A percentile compares a stretch with the other conserved stretches of the same genome.
Evolutionary conservation across 1,284 basidiomycete species (phyloP).

Genomic region (Peniophora sp.): DNA sequence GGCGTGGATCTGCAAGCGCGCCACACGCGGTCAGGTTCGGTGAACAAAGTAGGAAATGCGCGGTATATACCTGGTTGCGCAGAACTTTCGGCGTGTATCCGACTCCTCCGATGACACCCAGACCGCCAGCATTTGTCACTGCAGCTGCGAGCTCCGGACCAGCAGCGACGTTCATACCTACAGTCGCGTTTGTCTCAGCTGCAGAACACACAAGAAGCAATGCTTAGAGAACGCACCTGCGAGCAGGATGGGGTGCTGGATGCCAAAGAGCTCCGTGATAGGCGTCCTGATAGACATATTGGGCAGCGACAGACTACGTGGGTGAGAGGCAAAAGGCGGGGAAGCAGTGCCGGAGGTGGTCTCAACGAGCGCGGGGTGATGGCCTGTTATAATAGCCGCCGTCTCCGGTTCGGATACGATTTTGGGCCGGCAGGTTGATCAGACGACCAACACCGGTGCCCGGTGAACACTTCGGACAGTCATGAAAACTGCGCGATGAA

Average conservation of each 20-base stretch:
- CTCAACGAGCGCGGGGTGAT: too few relatives aligned
- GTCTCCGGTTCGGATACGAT: too few relatives aligned
- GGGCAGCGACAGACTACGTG: too few relatives aligned
- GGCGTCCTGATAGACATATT: constrained; percentile 63
- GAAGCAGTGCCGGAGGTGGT: too few relatives aligned
- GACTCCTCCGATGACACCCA: constrained; percentile 84
- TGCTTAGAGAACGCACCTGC: constrained; percentile 42
- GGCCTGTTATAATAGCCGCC: too few relatives aligned
- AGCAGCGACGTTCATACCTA: constrained; percentile 83
- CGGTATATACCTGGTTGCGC: constrained; percentile 48
- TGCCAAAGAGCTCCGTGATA: constrained; percentile 77
- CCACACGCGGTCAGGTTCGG: not conserved
- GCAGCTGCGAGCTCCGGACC: constrained; percentile 84
- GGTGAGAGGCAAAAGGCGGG: too few relatives aligned
- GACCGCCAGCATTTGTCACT: constrained; percentile 79
- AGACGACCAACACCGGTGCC: too few relatives aligned
- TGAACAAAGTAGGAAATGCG: not conserved
- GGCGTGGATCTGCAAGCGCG: constrained; percentile 49
- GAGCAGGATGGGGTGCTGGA: constrained; percentile 83
- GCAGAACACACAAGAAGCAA: not conserved
- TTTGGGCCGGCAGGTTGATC: too few relatives aligned
- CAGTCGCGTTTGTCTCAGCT: not conserved
- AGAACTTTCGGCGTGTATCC: constrained; percentile 75
- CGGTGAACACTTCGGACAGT: too few relatives aligned
- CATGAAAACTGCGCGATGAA: too few relatives aligned